A percentile compares a stretch with the other conserved stretches of the same genome.
Evolutionary conservation across 371 early-diverging fungal species (phyloP).

Genomic region (Rhizopus stolonifer): DNA sequence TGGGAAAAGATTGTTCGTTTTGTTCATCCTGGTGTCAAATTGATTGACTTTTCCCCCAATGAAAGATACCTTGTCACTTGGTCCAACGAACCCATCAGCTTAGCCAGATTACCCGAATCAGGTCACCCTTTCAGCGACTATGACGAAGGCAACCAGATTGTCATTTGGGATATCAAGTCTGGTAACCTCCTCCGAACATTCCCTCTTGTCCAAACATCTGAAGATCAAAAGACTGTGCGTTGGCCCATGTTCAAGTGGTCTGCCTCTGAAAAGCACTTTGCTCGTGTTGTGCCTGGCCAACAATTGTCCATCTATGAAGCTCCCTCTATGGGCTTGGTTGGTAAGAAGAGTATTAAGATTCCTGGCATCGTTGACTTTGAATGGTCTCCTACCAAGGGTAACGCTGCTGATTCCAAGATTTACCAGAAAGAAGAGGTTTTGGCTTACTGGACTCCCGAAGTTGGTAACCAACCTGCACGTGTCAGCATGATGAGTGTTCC

Average conservation of each 20-base stretch:
- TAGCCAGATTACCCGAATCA: constrained; percentile 50
- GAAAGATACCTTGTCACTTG: constrained; percentile 93
- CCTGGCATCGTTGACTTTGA: constrained; percentile 88
- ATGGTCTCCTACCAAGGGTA: constrained; percentile 76
- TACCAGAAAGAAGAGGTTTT: constrained; percentile 65
- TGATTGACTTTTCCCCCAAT: constrained; percentile 92
- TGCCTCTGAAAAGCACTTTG: constrained; percentile 90
- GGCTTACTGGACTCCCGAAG: constrained; percentile 96
- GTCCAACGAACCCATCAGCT: constrained; percentile 83
- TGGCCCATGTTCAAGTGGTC: constrained; percentile 99
- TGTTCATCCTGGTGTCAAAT: constrained; percentile 87
- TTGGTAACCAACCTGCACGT: constrained; percentile 94
- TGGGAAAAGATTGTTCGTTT: constrained; percentile 91
- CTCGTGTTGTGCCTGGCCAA: constrained; percentile 80
- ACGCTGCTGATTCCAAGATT: constrained; percentile 46
- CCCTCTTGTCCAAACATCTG: constrained; percentile 53
- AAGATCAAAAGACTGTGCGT: constrained; percentile 64
- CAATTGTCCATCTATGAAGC: constrained; percentile 89
- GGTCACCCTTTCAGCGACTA: constrained; percentile 72
- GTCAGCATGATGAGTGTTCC: constrained; percentile 89
- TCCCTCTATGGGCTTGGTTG: constrained; percentile 89
- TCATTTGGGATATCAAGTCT: constrained; percentile 91
- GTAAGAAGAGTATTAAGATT: constrained; percentile 91
- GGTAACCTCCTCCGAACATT: constrained; percentile 89
- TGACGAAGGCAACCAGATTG: constrained; percentile 76